phyloP scores from a whole-genome alignment of 306 rosid species.

The Quercus parvula region DNA sequence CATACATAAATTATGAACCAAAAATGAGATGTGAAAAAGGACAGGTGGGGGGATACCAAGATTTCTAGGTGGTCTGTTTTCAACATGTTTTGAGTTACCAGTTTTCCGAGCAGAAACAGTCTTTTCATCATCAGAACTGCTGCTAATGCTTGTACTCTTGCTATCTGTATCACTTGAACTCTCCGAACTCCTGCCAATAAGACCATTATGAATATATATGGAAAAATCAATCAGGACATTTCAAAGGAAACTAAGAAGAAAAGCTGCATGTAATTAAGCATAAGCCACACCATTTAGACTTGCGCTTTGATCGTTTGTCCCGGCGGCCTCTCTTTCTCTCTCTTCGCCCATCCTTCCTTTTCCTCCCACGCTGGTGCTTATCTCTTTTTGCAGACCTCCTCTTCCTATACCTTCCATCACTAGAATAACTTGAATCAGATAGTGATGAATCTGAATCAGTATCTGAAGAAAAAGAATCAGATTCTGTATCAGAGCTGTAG shows the following conservation, averaged over 20 bases:
- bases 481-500: slow-evolving; percentile 48
- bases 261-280: slow-evolving; percentile 9
- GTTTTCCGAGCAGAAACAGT: slow-evolving; percentile 38
- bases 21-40: background rate
- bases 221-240: slow-evolving; percentile 20
- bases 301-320: slow-evolving; percentile 52
- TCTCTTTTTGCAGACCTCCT: slow-evolving; percentile 51
- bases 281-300: slow-evolving; percentile 53
- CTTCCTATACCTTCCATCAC: slow-evolving; percentile 65
- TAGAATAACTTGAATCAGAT: slow-evolving; percentile 73
- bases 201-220: slow-evolving; percentile 32
- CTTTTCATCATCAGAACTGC: slow-evolving; percentile 61
- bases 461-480: slow-evolving; percentile 47
- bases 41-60: slow-evolving; percentile 32
- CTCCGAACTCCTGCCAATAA: slow-evolving; percentile 51
- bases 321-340: slow-evolving; percentile 51
- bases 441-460: slow-evolving; percentile 61
- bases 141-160: slow-evolving; percentile 47
- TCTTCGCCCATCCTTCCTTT: slow-evolving; percentile 51
- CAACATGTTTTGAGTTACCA: slow-evolving; percentile 26
- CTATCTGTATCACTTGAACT: slow-evolving; percentile 66
- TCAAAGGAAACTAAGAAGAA: slow-evolving; percentile 3
- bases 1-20: background rate
- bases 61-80: slow-evolving; percentile 39
- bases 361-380: slow-evolving; percentile 55